A percentile compares a stretch with the other conserved stretches of the same genome.
These are phyloP conservation scores for Blastobotrys persicus DNA, from an alignment of 1,139 yeast genomes.

Conservation along the genomic window DNA sequence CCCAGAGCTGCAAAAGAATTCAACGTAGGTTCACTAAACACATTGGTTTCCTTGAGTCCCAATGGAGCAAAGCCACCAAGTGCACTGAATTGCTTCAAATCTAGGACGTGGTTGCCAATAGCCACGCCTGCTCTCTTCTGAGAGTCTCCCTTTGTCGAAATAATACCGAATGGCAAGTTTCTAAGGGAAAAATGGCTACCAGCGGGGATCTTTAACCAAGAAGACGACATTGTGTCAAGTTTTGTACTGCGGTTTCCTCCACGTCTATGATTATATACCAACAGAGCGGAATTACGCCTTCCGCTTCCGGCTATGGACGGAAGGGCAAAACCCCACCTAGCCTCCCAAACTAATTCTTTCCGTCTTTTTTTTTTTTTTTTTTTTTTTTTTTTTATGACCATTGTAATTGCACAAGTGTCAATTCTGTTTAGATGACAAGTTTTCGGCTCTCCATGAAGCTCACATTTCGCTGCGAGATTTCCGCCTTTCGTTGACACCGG, in stretches of 20 bases:
- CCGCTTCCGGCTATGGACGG: slow-evolving; percentile 4
- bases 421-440: no score
- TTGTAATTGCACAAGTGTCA: no score
- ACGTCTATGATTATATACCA: neutral
- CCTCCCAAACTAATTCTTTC: no score
- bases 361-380: no score
- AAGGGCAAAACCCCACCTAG: neutral
- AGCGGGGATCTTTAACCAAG: slow-evolving; percentile 21
- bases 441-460: no score
- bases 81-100: slow-evolving; percentile 21
- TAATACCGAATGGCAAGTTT: slow-evolving; percentile 28
- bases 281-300: neutral
- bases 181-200: slow-evolving; percentile 24
- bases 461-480: no score
- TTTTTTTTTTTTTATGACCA: no score
- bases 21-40: slow-evolving; percentile 19
- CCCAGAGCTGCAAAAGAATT: slow-evolving; percentile 30
- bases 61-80: slow-evolving; percentile 21
- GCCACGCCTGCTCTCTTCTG: slow-evolving; percentile 24
- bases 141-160: slow-evolving; percentile 20
- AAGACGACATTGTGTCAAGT: slow-evolving; percentile 12
- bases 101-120: slow-evolving; percentile 25
- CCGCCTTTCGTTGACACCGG: no score
- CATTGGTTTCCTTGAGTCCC: slow-evolving; percentile 12
- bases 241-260: no score